A percentile compares a stretch with the other conserved stretches of the same genome.
phyloP scores from a whole-genome alignment of 106 monocot genomes.

The Acorus calamus region DNA sequence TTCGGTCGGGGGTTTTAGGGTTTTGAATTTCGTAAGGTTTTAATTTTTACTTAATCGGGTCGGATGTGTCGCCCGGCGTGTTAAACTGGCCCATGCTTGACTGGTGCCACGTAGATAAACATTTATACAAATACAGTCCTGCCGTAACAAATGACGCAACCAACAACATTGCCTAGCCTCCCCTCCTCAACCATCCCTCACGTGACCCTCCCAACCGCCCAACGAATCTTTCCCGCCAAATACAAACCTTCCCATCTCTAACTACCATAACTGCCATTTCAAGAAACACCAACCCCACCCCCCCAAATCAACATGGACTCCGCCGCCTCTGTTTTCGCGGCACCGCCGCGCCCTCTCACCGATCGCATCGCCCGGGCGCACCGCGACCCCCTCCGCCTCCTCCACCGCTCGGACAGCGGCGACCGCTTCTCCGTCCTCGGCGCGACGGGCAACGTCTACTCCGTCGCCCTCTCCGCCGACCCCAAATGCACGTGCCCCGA shows the following conservation, averaged over 20 bases:
- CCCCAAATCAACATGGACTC: conserved; percentile 15
- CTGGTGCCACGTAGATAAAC: too few species aligned
- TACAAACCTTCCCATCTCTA: not conserved
- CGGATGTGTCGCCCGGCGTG: too few species aligned
- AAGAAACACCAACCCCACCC: not conserved
- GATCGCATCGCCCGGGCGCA: conserved; percentile 65
- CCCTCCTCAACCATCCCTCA: too few species aligned
- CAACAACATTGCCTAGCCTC: too few species aligned
- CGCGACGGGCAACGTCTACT: conserved; percentile 81
- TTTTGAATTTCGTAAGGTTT: not conserved
- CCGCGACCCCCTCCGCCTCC: conserved; percentile 54
- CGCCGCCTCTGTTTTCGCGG: not conserved
- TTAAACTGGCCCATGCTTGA: too few species aligned
- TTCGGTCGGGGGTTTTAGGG: not conserved
- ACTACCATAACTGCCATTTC: not conserved
- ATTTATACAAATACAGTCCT: too few species aligned
- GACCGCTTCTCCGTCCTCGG: conserved; percentile 68
- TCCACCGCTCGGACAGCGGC: conserved; percentile 35
- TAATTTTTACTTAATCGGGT: conserved; percentile 4
- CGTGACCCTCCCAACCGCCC: too few species aligned
- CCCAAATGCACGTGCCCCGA: conserved; percentile 83
- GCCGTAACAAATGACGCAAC: too few species aligned
- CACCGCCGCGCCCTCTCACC: conserved; percentile 9
- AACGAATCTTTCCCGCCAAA: conserved; percentile 6
- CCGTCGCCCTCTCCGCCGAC: conserved; percentile 37